phyloP scores from a whole-genome alignment of 495 filamentous ascomycete species.

The Penicillium ucsense region DNA sequence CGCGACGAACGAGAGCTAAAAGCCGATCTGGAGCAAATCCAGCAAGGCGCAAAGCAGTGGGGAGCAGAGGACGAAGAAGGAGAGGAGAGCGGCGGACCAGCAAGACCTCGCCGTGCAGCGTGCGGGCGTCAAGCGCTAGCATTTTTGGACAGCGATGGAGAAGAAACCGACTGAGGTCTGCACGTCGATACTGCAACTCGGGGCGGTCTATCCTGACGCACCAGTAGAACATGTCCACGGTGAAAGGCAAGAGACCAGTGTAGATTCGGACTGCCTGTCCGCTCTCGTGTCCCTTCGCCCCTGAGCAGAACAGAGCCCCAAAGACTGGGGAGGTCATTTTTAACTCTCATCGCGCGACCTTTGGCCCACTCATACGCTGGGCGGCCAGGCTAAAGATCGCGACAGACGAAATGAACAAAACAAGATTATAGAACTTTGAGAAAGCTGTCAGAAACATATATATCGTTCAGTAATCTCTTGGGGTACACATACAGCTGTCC shows the following conservation, averaged over 20 bases:
- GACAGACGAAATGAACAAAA: conserved; percentile 90
- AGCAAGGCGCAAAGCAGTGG: conserved; percentile 70
- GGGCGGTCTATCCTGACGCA: no score
- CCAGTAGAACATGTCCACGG: no score
- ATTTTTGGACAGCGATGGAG: conserved; percentile 45
- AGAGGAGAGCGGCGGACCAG: conserved; percentile 24
- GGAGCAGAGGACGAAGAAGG: conserved; percentile 41
- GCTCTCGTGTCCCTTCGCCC: not conserved
- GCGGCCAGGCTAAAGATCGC: conserved; percentile 86
- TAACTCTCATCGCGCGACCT: conserved; percentile 20
- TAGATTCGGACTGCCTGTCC: no score
- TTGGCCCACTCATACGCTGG: conserved; percentile 54
- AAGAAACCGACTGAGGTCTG: conserved; percentile 37
- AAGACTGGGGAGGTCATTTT: not conserved
- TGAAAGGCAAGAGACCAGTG: no score
- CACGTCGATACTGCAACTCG: not conserved
- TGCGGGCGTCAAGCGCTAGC: conserved; percentile 42
- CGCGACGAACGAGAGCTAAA: conserved; percentile 74
- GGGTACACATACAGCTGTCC: conserved; percentile 59
- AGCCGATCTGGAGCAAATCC: conserved; percentile 72
- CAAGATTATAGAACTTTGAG: conserved; percentile 87
- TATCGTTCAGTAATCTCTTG: not conserved
- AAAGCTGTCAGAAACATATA: not conserved
- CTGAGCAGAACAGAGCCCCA: not conserved
- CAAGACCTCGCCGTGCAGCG: conserved; percentile 30